These are phyloP conservation scores for Metarhizium humberi DNA, from an alignment of 2,329 filamentous ascomycete genomes.

Conservation along the genomic window DNA sequence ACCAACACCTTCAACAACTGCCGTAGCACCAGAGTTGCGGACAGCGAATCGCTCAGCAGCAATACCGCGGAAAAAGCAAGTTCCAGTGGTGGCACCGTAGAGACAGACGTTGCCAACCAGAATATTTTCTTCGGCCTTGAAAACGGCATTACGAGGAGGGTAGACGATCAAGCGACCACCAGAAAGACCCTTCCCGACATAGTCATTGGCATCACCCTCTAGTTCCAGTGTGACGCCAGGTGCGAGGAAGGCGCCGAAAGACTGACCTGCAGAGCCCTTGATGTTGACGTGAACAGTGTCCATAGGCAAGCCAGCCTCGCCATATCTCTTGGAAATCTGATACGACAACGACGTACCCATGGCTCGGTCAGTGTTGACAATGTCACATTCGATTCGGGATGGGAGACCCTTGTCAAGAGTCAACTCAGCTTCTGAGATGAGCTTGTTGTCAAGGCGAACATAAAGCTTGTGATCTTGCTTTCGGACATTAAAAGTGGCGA, in stretches of 20 bases:
- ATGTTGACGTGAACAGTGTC: constrained; percentile 96
- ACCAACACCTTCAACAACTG: constrained; percentile 93
- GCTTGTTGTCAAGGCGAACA: constrained; percentile 89
- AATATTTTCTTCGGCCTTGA: constrained; percentile 94
- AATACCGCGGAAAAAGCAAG: constrained; percentile 93
- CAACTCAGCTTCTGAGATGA: constrained; percentile 90
- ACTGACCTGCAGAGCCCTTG: constrained; percentile 92
- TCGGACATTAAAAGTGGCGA: constrained; percentile 94
- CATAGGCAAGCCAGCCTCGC: constrained; percentile 77
- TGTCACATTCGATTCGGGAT: constrained; percentile 87
- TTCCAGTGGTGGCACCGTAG: constrained; percentile 85
- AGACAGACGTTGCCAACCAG: constrained; percentile 90
- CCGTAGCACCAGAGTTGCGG: constrained; percentile 88
- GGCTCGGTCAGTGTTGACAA: constrained; percentile 92
- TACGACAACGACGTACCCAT: constrained; percentile 92
- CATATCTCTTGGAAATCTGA: constrained; percentile 87
- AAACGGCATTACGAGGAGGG: constrained; percentile 79
- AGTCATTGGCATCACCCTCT: constrained; percentile 93
- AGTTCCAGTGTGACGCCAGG: constrained; percentile 91
- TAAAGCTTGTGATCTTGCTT: constrained; percentile 96
- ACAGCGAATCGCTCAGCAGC: constrained; percentile 95
- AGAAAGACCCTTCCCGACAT: constrained; percentile 91
- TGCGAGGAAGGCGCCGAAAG: constrained; percentile 88
- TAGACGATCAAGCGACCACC: constrained; percentile 91
- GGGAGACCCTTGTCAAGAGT: constrained; percentile 91